These are phyloP conservation scores for Exophiala lecanii-corni DNA, from an alignment of 2,329 filamentous ascomycete genomes.

Conservation along the genomic window DNA sequence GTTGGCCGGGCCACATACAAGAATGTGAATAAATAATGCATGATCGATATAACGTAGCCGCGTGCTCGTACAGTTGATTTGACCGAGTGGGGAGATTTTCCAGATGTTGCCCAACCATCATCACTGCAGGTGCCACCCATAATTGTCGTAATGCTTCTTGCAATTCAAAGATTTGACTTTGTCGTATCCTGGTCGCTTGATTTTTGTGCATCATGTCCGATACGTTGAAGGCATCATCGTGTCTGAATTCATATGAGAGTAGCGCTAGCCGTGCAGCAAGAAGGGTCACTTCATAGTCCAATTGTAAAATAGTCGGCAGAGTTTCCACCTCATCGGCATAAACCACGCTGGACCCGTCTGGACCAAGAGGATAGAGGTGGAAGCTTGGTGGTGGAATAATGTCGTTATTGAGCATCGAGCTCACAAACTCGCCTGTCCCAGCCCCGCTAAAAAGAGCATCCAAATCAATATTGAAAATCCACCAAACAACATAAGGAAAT, in stretches of 20 bases:
- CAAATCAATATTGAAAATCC: conserved; percentile 52
- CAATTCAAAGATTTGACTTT: conserved; percentile 34
- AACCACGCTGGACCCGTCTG: conserved; percentile 33
- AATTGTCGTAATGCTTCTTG: conserved; percentile 35
- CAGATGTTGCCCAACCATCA: conserved; percentile 34
- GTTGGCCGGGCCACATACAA: conserved; percentile 49
- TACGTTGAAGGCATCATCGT: conserved; percentile 29
- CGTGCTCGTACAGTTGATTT: conserved; percentile 42
- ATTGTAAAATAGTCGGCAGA: conserved; percentile 38
- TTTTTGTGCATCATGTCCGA: conserved; percentile 20
- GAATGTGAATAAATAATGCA: conserved; percentile 51
- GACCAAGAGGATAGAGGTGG: conserved; percentile 35
- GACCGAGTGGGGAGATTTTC: conserved; percentile 34
- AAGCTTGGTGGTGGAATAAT: conserved; percentile 42
- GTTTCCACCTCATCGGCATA: conserved; percentile 36
- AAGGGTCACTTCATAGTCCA: conserved; percentile 44
- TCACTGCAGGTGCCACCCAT: conserved; percentile 36
- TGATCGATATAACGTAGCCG: conserved; percentile 46
- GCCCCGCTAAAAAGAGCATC: conserved; percentile 51
- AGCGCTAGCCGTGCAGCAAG: conserved; percentile 44
- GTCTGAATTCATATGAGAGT: conserved; percentile 38
- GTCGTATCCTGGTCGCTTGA: conserved; percentile 26
- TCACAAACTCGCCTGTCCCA: conserved; percentile 48
- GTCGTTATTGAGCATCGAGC: conserved; percentile 43
- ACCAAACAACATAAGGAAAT: conserved; percentile 51